A percentile compares a stretch with the other conserved stretches of the same genome.
Conservation (phyloP, 1,284 basidiomycete genomes). For the Psilocybe mexicana region DNA sequence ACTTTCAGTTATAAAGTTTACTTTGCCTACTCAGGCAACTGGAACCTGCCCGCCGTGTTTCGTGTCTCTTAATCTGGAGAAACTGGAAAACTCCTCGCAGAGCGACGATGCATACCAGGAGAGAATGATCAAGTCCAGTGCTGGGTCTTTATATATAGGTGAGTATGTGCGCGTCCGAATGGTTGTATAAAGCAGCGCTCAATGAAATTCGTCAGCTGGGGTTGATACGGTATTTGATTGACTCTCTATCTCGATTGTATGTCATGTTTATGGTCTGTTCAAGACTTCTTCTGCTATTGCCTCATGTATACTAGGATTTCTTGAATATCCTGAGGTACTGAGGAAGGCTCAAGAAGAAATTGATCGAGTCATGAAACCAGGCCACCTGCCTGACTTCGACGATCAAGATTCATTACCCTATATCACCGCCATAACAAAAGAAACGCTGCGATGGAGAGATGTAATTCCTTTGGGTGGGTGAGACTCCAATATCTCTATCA, state of each 20-base stretch:
- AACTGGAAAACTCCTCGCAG: background rate
- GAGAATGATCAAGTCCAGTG: background rate
- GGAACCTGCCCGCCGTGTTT: background rate
- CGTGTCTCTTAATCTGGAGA: background rate
- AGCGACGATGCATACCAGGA: background rate
- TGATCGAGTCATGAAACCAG: background rate
- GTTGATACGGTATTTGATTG: background rate
- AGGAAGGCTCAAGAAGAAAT: constrained; percentile 8
- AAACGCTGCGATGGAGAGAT: constrained; percentile 6
- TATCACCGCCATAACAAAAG: constrained; percentile 8
- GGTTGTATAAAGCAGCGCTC: background rate
- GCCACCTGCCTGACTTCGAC: constrained; percentile 5
- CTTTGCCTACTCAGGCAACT: background rate
- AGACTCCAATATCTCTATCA: background rate
- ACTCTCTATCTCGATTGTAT: background rate
- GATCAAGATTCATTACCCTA: constrained; percentile 9
- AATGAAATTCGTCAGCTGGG: background rate
- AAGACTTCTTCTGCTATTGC: background rate
- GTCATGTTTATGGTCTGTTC: background rate
- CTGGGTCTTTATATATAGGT: background rate
- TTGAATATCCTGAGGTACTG: constrained; percentile 3
- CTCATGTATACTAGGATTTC: background rate
- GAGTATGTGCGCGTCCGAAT: background rate
- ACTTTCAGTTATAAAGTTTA: background rate
- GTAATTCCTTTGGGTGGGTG: constrained; percentile 2